Evolutionary conservation across 305 asterid species (phyloP).

Genomic region (Fraxinus dipetala): DNA sequence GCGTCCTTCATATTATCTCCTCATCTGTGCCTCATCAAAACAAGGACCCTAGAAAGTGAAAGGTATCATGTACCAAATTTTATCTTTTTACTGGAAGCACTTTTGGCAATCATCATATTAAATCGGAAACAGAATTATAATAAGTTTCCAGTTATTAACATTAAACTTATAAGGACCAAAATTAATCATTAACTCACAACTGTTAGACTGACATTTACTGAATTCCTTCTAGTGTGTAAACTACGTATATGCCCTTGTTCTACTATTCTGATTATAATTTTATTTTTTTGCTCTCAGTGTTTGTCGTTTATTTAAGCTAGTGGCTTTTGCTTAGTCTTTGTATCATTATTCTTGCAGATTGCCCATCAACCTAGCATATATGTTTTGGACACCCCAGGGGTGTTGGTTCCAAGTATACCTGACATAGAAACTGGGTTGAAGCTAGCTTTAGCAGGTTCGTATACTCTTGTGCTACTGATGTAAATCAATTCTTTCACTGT

Average conservation of each 20-base stretch:
- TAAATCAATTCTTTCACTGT: not conserved
- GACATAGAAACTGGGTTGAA: constrained; percentile 85
- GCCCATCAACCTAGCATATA: constrained; percentile 92
- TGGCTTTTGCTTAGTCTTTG: not conserved
- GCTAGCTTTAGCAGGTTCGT: constrained; percentile 86
- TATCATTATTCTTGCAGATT: constrained; percentile 46
- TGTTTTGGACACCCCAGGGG: constrained; percentile 91
- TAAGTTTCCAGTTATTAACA: not conserved
- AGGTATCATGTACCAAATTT: not conserved
- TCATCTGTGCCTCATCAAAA: not conserved
- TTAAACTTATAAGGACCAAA: not conserved
- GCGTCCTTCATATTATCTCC: not conserved
- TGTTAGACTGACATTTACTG: not conserved
- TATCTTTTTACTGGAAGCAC: not conserved
- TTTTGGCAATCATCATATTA: not conserved
- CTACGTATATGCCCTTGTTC: not conserved
- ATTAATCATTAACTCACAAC: not conserved
- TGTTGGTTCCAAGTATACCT: constrained; percentile 84
- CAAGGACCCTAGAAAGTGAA: not conserved
- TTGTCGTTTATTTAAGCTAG: not conserved
- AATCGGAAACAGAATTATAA: not conserved
- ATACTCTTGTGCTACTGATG: not conserved
- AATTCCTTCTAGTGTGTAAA: not conserved
- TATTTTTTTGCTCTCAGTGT: not conserved
- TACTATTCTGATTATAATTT: not conserved